Evolutionary conservation across 163 green algal genomes (phyloP), one percentile per base, ranked within the genome.

Genomic region (Chlorella variabilis): DNA sequence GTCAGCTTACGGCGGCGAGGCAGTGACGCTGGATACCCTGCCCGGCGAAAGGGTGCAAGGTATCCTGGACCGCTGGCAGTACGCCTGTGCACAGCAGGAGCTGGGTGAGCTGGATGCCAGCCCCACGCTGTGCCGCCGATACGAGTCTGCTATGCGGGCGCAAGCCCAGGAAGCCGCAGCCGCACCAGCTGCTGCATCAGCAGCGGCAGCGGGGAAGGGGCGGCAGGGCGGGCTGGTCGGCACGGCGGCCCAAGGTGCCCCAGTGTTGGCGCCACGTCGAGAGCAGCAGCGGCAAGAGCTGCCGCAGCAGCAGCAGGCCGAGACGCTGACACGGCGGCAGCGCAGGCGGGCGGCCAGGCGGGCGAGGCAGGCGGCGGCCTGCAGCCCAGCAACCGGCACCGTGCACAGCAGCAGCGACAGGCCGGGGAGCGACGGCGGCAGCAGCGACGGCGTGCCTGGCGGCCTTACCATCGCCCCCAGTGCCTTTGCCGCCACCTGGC

Each of bases 1-100:
- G 51, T 25, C 38, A 1, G 8, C 27, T 5, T 80, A 70, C 18
- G 73, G 73, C 54, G 38, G 34, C 34, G 31, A 33, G n/a, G 73
- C 75, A 11, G 17, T 81, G 13, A 71, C 62, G 75, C 75, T 81
- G 18, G 58, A 38, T 3, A 56, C 20, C 20, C n/a, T 81, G 15
- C 42, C 31, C 2, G 59, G 36, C 3, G 58, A 59, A 29, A 63
- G n/a, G 59, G 58, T 59, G 34, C 41, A 71, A n/a, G n/a, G n/a
- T 3, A 36, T 81, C 7, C 21, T 81, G 41, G 75, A 81, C 41
- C n/a, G 41, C 7, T 81, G 75, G 75, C 75, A 81, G 75, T 71
- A 81, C 13, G 75, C 75, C 25, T 31, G n/a, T n/a, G 75, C 73
- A 1, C 73, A 70, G 54, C 73, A 39, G 38, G 73, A 80, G 73